Percentiles rank a stretch among this genome's conserved stretches.
Conservation (phyloP, 192 early-diverging fungal genomes). For the Linnemannia hyalina region DNA sequence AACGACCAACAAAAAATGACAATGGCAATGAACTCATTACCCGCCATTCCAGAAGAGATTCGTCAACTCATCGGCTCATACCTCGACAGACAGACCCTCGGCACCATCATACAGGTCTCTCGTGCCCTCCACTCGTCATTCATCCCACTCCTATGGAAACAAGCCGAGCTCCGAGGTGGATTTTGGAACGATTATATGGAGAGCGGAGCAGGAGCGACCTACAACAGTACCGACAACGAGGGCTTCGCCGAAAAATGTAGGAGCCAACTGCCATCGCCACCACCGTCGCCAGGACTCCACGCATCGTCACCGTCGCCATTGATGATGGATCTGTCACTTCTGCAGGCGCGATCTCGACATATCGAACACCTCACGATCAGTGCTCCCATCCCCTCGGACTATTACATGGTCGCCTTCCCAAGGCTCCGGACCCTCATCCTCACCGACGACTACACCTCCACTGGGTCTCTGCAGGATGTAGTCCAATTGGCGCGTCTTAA, state of each 20-base stretch:
- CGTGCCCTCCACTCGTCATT: not conserved
- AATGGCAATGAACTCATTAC: not conserved
- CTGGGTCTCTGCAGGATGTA: not conserved
- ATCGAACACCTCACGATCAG: not conserved
- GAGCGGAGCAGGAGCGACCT: not conserved
- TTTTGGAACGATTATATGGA: not conserved
- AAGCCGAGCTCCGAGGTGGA: not conserved
- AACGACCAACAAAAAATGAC: not conserved
- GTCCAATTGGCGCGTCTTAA: not conserved
- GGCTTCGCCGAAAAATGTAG: not conserved
- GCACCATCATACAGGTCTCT: not conserved
- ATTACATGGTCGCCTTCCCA: not conserved
- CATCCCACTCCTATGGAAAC: not conserved
- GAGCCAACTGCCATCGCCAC: not conserved
- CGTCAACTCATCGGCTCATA: not conserved
- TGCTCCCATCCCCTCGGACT: not conserved
- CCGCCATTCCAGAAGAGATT: conserved; percentile 6
- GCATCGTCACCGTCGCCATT: not conserved
- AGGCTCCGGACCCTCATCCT: not conserved
- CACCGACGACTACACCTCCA: not conserved
- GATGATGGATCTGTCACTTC: not conserved
- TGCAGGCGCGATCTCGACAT: not conserved
- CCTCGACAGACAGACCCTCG: not conserved
- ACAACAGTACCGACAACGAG: not conserved
- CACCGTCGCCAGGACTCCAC: not conserved